These are phyloP conservation scores for Teunomyces gatunensis DNA, from an alignment of 805 yeast genomes.

Conservation along the genomic window DNA sequence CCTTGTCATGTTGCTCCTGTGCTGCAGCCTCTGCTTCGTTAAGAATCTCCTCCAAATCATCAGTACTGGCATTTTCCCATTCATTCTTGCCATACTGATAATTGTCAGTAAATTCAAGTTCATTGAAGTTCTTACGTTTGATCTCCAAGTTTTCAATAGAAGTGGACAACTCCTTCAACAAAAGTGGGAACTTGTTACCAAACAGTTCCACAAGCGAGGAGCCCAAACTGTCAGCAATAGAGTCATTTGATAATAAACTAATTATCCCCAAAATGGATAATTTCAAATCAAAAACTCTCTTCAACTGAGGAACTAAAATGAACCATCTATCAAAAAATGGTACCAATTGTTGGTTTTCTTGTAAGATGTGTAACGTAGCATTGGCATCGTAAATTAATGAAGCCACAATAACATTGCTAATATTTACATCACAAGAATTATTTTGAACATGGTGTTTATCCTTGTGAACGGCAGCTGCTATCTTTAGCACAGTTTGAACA, in stretches of 20 bases:
- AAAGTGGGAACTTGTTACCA: constrained; percentile 48
- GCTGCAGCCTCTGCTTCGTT: constrained; percentile 17
- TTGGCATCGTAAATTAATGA: constrained; percentile 61
- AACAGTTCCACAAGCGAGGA: constrained; percentile 30
- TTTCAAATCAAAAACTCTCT: constrained; percentile 79
- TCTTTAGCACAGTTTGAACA: constrained; percentile 42
- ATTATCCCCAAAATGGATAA: constrained; percentile 68
- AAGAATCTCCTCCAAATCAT: constrained; percentile 15
- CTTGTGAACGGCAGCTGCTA: constrained; percentile 25
- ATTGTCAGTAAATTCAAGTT: constrained; percentile 20
- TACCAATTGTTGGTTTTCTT: constrained; percentile 38
- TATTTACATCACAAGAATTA: constrained; percentile 43
- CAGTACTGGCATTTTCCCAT: constrained; percentile 20
- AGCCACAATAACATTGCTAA: constrained; percentile 63
- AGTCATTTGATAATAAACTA: constrained; percentile 34
- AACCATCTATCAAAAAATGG: constrained; percentile 70
- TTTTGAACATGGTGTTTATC: constrained; percentile 31
- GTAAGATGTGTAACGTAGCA: constrained; percentile 50
- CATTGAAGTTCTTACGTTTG: constrained; percentile 54
- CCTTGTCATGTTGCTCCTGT: constrained; percentile 29
- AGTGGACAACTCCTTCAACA: constrained; percentile 62
- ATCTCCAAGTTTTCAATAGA: constrained; percentile 68
- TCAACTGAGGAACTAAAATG: constrained; percentile 48
- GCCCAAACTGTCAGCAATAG: constrained; percentile 12
- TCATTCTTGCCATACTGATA: constrained; percentile 15